Evolutionary conservation across 2,329 filamentous ascomycete genomes (phyloP).

Genomic region (Pseudocercospora fuligena): DNA sequence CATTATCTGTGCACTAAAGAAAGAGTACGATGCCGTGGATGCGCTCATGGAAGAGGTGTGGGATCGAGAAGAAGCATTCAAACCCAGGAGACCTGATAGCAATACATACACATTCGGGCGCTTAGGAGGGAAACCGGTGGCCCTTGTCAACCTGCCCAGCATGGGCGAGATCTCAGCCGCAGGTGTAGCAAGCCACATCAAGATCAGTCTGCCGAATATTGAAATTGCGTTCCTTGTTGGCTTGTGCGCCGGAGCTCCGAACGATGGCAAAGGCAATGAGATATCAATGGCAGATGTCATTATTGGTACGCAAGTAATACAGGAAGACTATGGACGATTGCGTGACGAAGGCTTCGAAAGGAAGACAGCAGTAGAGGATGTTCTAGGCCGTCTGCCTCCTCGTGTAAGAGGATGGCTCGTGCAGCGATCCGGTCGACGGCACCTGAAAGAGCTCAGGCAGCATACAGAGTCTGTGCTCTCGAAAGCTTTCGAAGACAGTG

Average conservation of each 20-base stretch:
- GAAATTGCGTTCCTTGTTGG: slow-evolving; percentile 29
- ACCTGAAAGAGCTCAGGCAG: not conserved
- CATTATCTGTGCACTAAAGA: not conserved
- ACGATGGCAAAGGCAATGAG: not conserved
- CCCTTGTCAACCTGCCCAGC: slow-evolving; percentile 28
- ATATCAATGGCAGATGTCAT: not conserved
- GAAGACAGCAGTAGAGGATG: not conserved
- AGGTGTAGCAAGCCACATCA: slow-evolving; percentile 8
- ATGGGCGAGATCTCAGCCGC: slow-evolving; percentile 25
- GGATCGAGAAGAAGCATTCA: not conserved
- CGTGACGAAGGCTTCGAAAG: not conserved
- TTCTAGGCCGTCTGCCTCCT: not conserved
- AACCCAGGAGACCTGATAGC: not conserved
- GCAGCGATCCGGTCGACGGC: not conserved
- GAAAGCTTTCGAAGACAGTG: not conserved
- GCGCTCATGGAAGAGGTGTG: not conserved
- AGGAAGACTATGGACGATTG: not conserved
- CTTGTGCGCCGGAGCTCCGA: slow-evolving; percentile 32
- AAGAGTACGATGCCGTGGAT: not conserved
- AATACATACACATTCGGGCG: slow-evolving; percentile 32
- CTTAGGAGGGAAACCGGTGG: slow-evolving; percentile 32
- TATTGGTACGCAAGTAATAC: not conserved
- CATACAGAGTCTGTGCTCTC: not conserved
- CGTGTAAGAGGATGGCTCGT: not conserved
- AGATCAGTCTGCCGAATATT: not conserved